A percentile compares a stretch with the other conserved stretches of the same genome.
phyloP scores from a whole-genome alignment of 495 filamentous ascomycete genomes.

The Xylaria acuta region DNA sequence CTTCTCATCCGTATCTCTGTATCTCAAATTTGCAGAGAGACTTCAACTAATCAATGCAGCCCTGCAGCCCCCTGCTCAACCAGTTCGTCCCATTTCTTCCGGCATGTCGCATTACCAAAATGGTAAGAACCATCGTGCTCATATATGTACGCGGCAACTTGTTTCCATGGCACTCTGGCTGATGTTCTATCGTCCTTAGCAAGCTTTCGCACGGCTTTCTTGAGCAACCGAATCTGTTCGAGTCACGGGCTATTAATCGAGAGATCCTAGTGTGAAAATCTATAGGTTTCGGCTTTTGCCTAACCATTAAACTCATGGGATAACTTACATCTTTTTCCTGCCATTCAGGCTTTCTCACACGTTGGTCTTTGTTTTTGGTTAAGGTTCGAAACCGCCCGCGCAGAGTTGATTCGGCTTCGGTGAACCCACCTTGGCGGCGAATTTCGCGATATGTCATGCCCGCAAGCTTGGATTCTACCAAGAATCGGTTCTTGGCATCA shows the following conservation, averaged over 20 bases:
- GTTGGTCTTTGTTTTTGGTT: constrained; percentile 75
- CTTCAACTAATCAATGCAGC: constrained; percentile 19
- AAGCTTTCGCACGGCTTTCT: constrained; percentile 53
- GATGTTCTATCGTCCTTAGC: constrained; percentile 31
- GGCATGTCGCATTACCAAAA: constrained; percentile 87
- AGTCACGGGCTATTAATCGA: constrained; percentile 1
- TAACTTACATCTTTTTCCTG: constrained; percentile 73
- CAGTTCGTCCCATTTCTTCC: constrained; percentile 77
- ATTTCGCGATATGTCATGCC: constrained; percentile 85
- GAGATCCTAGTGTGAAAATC: neutral
- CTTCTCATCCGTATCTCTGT: neutral
- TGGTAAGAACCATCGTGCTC: constrained; percentile 76
- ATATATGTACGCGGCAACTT: constrained; percentile 74
- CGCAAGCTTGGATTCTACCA: constrained; percentile 66
- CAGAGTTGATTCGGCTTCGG: constrained; percentile 86
- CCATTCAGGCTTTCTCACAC: constrained; percentile 84
- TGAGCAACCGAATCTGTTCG: constrained; percentile 55
- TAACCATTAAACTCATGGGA: neutral
- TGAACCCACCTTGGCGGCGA: constrained; percentile 65
- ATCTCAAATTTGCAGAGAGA: neutral
- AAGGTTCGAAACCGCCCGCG: constrained; percentile 79
- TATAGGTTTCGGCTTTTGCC: neutral
- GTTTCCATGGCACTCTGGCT: constrained; percentile 80
- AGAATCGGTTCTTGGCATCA: constrained; percentile 63
- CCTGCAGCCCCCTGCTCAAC: constrained; percentile 30